These are phyloP conservation scores for Suillus variegatus DNA, from an alignment of 768 basidiomycete genomes.

Conservation along the genomic window DNA sequence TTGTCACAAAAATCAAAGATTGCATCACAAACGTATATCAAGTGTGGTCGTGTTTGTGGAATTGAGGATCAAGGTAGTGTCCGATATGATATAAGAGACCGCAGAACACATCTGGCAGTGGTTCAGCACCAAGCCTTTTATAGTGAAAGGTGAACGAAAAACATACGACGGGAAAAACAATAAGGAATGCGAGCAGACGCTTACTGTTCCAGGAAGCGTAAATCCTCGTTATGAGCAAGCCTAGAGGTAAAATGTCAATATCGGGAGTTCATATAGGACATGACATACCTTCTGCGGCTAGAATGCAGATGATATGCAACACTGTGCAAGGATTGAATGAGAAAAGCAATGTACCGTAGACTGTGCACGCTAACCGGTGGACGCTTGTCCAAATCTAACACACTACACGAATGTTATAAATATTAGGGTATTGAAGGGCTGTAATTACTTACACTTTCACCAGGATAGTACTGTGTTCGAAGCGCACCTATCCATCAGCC, in stretches of 20 bases:
- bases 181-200: background rate
- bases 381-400: background rate
- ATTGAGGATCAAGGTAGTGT: background rate
- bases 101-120: background rate
- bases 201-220: background rate
- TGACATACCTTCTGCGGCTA: background rate
- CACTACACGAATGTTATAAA: background rate
- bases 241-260: background rate
- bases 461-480: constrained; percentile 4
- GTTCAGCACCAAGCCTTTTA: background rate
- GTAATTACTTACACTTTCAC: background rate
- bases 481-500: background rate
- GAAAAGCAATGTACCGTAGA: background rate
- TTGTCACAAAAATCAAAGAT: background rate
- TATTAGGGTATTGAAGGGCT: background rate
- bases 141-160: background rate
- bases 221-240: background rate
- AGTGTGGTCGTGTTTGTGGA: background rate
- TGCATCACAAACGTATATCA: background rate
- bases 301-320: background rate
- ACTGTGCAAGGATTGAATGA: background rate
- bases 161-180: background rate
- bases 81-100: background rate
- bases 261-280: background rate
- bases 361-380: background rate